Conservation (phyloP, 2,329 filamentous ascomycete genomes). For the Truncatella angustata region DNA sequence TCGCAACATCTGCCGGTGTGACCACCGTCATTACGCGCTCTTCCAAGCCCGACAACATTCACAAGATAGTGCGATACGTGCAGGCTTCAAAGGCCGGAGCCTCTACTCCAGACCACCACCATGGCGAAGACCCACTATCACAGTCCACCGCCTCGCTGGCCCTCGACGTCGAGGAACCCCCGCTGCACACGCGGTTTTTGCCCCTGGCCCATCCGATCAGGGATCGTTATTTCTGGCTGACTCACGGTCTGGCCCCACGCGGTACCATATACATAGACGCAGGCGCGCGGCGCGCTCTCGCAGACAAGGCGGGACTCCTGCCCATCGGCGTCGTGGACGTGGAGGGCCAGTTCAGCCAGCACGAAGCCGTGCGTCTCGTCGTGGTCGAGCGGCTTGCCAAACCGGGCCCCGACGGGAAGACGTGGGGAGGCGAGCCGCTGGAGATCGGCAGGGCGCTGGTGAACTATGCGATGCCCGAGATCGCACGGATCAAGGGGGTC, state of each 20-base stretch:
- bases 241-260: constrained; percentile 87
- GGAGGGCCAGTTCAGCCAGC: constrained; percentile 83
- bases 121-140: constrained; percentile 34
- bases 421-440: constrained; percentile 49
- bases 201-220: constrained; percentile 81
- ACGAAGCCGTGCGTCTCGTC: constrained; percentile 85
- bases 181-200: constrained; percentile 90
- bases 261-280: constrained; percentile 90
- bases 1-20: constrained; percentile 91
- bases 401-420: constrained; percentile 39
- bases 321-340: constrained; percentile 90
- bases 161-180: constrained; percentile 43
- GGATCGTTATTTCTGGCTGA: constrained; percentile 94
- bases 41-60: constrained; percentile 89
- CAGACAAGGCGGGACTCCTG: constrained; percentile 81
- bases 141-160: constrained; percentile 42
- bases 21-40: constrained; percentile 94
- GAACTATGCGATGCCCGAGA: constrained; percentile 88
- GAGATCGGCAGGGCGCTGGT: constrained; percentile 89
- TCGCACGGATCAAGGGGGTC: constrained; percentile 78
- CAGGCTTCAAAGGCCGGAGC: constrained; percentile 54
- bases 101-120: constrained; percentile 22
- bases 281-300: constrained; percentile 79
- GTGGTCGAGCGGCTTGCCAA: constrained; percentile 64
- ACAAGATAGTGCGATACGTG: constrained; percentile 79